Conservation (phyloP, 371 early-diverging fungal species). For the Zychaea mexicana region DNA sequence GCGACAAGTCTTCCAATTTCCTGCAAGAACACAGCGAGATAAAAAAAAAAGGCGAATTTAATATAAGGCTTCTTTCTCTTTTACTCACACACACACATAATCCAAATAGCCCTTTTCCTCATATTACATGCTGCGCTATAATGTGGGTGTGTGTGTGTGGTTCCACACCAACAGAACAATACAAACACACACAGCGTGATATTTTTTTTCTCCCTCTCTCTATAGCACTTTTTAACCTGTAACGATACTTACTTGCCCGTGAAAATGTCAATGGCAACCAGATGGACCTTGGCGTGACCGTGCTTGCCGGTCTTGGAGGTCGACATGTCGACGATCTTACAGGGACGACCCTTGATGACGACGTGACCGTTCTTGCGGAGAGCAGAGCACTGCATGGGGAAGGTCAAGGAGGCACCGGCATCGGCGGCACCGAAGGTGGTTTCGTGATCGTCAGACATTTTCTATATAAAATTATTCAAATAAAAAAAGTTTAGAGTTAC, state of each 20-base stretch:
- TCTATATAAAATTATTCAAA: background rate
- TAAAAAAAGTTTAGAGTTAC: background rate
- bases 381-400: conserved; percentile 98
- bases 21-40: conserved; percentile 17
- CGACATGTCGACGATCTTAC: conserved; percentile 98
- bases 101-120: no score
- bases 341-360: conserved; percentile 97
- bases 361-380: conserved; percentile 98
- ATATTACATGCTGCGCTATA: no score
- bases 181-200: background rate
- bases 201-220: background rate
- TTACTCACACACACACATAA: no score
- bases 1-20: conserved; percentile 94
- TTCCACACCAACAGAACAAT: background rate
- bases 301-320: conserved; percentile 98
- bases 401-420: conserved; percentile 91
- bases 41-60: background rate
- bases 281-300: conserved; percentile 99
- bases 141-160: no score
- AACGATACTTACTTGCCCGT: conserved; percentile 81
- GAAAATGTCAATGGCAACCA: conserved; percentile 96
- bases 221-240: background rate
- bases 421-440: conserved; percentile 71
- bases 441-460: conserved; percentile 61
- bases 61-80: no score